phyloP scores from a whole-genome alignment of 306 rosid genomes.

The cucumber (Cucumis sativus) region Cucumber_9930_V3 NC_026656.2:14766501-14767000 shows the following conservation, averaged over 20 bases:
- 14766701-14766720: conserved; percentile 3
- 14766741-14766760: background rate
- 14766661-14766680: conserved; percentile 12
- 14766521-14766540: background rate
- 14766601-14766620: background rate
- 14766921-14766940: background rate
- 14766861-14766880: background rate
- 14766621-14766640: background rate
- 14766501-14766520: conserved; percentile 10
- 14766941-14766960: no score
- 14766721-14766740: conserved; percentile 10
- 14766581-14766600: background rate
- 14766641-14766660: background rate
- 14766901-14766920: background rate
- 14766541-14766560: background rate
- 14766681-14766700: conserved; percentile 5
- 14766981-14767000: no score
- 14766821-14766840: no score
- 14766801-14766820: no score
- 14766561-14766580: background rate
- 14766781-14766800: no score
- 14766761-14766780: background rate
- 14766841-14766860: background rate
- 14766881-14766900: background rate
- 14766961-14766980: no score